A percentile compares a stretch with the other conserved stretches of the same genome.
phyloP scores from a whole-genome alignment of 768 basidiomycete genomes.

The Hygrocybe punicea region DNA sequence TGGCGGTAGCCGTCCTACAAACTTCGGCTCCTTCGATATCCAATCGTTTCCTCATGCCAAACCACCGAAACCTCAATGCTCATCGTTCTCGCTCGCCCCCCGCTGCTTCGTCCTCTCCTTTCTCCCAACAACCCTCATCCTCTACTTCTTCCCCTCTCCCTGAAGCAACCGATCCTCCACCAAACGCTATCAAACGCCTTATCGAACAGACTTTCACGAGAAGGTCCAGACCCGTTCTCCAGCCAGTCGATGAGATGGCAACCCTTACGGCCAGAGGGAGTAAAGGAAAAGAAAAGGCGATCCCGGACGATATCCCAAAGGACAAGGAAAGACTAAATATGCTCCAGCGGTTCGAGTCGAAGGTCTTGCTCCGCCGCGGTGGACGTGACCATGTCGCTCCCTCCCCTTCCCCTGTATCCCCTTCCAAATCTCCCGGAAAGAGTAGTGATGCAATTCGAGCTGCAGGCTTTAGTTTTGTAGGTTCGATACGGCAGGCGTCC shows the following conservation, averaged over 20 bases:
- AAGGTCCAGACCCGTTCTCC: constrained; percentile 39
- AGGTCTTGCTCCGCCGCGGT: constrained; percentile 47
- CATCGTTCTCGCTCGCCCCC: constrained; percentile 32
- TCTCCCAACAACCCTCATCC: constrained; percentile 36
- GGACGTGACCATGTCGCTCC: constrained; percentile 40
- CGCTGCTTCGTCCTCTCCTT: constrained; percentile 43
- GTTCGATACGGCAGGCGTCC: constrained; percentile 66
- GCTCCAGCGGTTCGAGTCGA: constrained; percentile 48
- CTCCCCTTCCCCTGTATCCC: constrained; percentile 37
- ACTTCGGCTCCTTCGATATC: constrained; percentile 5
- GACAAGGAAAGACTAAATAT: constrained; percentile 44
- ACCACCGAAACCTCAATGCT: constrained; percentile 38
- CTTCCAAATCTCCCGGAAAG: constrained; percentile 21
- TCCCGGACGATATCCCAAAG: constrained; percentile 33
- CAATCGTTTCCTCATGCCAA: constrained; percentile 40
- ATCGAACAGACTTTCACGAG: constrained; percentile 66
- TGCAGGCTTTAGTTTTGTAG: constrained; percentile 52
- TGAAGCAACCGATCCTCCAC: constrained; percentile 38
- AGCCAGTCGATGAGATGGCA: constrained; percentile 42
- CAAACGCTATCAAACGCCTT: constrained; percentile 60
- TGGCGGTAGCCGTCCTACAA: constrained; percentile 13
- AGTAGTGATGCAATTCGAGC: constrained; percentile 39
- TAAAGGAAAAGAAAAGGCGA: constrained; percentile 48
- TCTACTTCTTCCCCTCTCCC: constrained; percentile 25
- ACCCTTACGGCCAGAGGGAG: constrained; percentile 35